Evolutionary conservation across 2,329 filamentous ascomycete genomes (phyloP), one percentile per base, ranked within the genome.

Genomic region (Aaosphaeria arxii): DNA sequence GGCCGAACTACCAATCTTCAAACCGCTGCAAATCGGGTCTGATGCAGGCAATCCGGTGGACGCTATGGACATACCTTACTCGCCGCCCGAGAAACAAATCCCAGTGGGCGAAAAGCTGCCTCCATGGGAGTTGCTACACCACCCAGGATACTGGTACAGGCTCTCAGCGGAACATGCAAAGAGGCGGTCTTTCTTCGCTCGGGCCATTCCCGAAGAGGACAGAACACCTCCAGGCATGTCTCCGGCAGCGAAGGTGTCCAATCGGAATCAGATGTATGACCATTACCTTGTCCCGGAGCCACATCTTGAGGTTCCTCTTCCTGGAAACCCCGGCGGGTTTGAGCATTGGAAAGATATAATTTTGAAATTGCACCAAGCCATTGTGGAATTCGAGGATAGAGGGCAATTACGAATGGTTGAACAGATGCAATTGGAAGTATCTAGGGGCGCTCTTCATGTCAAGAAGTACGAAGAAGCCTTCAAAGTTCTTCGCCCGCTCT

Each of bases 71-170:
- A 54, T 67, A 11, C 61, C 77, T 17, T 81, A 73, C 56, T 72
- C 74, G 7, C 64, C 69, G 7, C 74, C 76, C 2, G 81, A 84
- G 50, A 84, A 80, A 58, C 63, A 72, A 2, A 68, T 77, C 39
- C 66, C 75, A 2, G 52, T 72, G 4, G 70, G 70, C 17, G 80
- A 84, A 43, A 71, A 73, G 38, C 52, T 80, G n/a, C 70, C 70
- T 6, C 81, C 83, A 0, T 85, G 81, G 77, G 76, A 84, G 51
- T 64, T 78, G 11, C 69, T 85, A 11, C 82, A 85, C 51, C 83
- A 85, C 59, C 70, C 82, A 49, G 83, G 82, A 1, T 86, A 85
- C 62, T 86, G 82, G 82, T 66, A 80, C 41, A 72, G 77, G 49
- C 68, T 80, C 13, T 74, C 81, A 5, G 76, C 77, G 9, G 77